phyloP scores from a whole-genome alignment of 2,329 filamentous ascomycete species.

The Teratosphaeria pseudoeucalypti region DNA sequence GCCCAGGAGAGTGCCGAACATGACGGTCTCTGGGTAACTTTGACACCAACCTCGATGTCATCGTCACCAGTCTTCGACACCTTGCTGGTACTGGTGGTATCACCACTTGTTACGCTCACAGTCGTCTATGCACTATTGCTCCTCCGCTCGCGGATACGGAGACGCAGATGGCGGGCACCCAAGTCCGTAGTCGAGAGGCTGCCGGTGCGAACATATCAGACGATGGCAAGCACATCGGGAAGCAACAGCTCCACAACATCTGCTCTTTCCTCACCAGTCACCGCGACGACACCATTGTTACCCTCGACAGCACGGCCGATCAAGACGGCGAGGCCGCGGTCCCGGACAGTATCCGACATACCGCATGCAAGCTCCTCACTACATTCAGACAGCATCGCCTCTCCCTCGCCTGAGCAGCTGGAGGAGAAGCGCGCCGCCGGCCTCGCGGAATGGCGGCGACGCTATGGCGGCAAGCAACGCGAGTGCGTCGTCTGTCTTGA shows the following conservation, averaged over 20 bases:
- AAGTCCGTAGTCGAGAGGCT: conserved; percentile 91
- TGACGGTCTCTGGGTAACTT: conserved; percentile 89
- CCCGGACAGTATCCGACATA: conserved; percentile 54
- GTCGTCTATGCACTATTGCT: conserved; percentile 86
- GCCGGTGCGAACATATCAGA: conserved; percentile 93
- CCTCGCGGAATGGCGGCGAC: conserved; percentile 43
- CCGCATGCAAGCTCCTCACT: conserved; percentile 26
- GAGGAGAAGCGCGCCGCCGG: conserved; percentile 44
- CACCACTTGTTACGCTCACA: conserved; percentile 81
- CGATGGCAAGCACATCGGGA: conserved; percentile 54
- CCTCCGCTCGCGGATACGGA: conserved; percentile 75
- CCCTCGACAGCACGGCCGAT: conserved; percentile 37
- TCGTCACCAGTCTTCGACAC: conserved; percentile 93
- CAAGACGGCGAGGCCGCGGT: conserved; percentile 48
- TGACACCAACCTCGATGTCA: conserved; percentile 79
- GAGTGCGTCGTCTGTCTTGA: conserved; percentile 96
- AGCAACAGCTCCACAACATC: conserved; percentile 40
- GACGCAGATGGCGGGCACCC: conserved; percentile 88
- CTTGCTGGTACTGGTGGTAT: conserved; percentile 89
- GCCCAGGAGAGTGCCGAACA: conserved; percentile 28
- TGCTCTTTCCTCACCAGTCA: conserved; percentile 15
- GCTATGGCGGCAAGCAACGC: conserved; percentile 56
- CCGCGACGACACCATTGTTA: conserved; percentile 65
- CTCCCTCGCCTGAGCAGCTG: conserved; percentile 27
- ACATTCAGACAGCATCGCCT: conserved; percentile 14